Base-by-base conservation (phyloP, 345 rosid species). In the Camelina neglecta region DNA sequence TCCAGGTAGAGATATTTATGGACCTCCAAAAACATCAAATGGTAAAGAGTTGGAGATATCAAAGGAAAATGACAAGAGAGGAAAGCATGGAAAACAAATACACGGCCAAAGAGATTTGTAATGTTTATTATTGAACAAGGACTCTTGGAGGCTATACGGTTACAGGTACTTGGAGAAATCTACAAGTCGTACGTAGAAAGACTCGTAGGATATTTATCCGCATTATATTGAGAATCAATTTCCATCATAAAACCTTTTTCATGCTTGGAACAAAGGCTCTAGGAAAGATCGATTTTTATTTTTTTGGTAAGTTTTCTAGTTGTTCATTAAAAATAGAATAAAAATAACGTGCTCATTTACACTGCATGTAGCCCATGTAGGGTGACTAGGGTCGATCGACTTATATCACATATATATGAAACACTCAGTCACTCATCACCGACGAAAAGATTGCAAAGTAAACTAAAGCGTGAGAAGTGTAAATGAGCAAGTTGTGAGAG, bases 1-100 rank as follows among this genome's bases (percentile, higher is more conserved):
- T 66, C 73, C 53, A 55, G 56, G 44, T 54, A 41, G 58, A 41
- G 58, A 24, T 24, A 44, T 7, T 49, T 60, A 15, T 50, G 33
- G 67, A 72, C 13, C 18, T 18, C 18, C 23, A 41, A 53, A 62
- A 26, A 35, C 48, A 57, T 47, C 78, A 74, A 65, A 57, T 66
- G 65, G 72, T 58, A 47, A 35, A 74, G 42, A 65, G 66, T 47
- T 36, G 53, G 72, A 47, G 72, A 58, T 50, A 74, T 65, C 72
- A 36, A 36, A 56, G n/a, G 60, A 57, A 65, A 58, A 33, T 35
- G 72, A 74, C 66, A 33, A 65, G 56, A 47, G 10, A 65, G 29
- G 13, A 57, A 51, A 55, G 65, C 59, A 47, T n/a, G 21, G 48
- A 42, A 63, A 55, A 31, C 38, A 64, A 24, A n/a, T 56, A n/a